Evolutionary conservation across 305 asterid species (phyloP).

Genomic region (Fraxinus nigra): DNA sequence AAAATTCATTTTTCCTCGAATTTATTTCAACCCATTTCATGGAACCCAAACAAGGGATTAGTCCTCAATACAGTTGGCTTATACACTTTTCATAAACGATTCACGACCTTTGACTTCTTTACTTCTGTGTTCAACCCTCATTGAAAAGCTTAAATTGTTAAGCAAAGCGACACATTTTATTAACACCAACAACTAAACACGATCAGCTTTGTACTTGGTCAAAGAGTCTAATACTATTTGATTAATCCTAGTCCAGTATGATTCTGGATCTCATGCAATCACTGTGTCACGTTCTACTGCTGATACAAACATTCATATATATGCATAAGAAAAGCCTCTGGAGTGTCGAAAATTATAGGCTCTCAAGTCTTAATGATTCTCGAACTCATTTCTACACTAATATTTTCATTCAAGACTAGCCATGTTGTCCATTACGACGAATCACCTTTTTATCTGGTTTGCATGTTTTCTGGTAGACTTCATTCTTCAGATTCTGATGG

Average conservation of each 20-base stretch:
- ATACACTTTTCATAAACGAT: background rate
- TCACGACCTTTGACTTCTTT: background rate
- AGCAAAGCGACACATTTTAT: background rate
- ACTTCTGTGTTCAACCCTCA: background rate
- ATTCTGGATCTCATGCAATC: background rate
- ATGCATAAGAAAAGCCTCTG: conserved; percentile 4
- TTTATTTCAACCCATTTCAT: background rate
- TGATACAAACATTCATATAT: background rate
- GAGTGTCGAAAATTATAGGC: conserved; percentile 12
- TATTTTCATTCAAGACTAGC: conserved; percentile 5
- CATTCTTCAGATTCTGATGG: conserved; percentile 68
- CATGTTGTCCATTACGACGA: background rate
- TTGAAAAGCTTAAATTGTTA: background rate
- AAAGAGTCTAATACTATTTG: background rate
- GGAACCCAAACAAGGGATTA: background rate
- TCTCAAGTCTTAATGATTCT: conserved; percentile 17
- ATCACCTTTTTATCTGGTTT: background rate
- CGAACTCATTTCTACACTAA: conserved; percentile 14
- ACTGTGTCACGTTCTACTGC: conserved; percentile 6
- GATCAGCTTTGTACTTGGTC: background rate
- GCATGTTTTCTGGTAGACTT: conserved; percentile 18
- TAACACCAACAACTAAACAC: background rate
- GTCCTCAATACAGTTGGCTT: background rate
- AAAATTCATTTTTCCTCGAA: background rate
- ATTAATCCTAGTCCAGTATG: background rate